phyloP scores from a whole-genome alignment of 78 protist genomes.

The Trichosphaerium sp. region DNA sequence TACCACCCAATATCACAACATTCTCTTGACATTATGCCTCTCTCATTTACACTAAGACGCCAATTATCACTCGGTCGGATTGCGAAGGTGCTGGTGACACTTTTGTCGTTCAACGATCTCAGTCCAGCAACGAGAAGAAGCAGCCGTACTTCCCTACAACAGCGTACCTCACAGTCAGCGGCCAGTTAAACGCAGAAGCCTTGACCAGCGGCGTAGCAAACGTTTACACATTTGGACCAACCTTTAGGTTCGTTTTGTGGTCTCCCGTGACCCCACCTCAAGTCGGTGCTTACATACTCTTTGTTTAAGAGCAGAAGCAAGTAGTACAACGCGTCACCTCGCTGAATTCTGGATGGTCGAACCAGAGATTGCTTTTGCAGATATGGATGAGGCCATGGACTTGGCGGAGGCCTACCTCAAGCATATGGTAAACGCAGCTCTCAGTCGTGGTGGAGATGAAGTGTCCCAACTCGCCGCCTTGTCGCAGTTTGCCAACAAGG shows the following conservation, averaged over 20 bases:
- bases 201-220: conserved; percentile 28
- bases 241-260: conserved; percentile 40
- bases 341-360: conserved; percentile 90
- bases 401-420: conserved; percentile 49
- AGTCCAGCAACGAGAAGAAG: not conserved
- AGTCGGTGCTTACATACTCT: too few species aligned
- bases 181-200: conserved; percentile 65
- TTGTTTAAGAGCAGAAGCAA: conserved; percentile 68
- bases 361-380: conserved; percentile 68
- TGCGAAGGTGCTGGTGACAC: conserved; percentile 89
- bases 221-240: conserved; percentile 85
- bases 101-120: conserved; percentile 6
- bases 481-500: too few species aligned
- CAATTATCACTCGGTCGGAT: conserved; percentile 69
- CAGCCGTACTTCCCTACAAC: conserved; percentile 47
- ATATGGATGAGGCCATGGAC: conserved; percentile 25
- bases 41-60: conserved; percentile 25
- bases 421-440: conserved; percentile 1
- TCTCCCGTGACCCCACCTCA: not conserved
- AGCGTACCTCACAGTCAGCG: conserved; percentile 70
- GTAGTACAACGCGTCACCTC: conserved; percentile 65
- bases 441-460: too few species aligned
- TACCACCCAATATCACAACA: not conserved
- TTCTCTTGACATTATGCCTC: not conserved
- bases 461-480: too few species aligned